Percentiles rank a stretch among this genome's conserved stretches.
Conservation (phyloP, 2,329 filamentous ascomycete genomes). For the Verticillium isaacii region DNA sequence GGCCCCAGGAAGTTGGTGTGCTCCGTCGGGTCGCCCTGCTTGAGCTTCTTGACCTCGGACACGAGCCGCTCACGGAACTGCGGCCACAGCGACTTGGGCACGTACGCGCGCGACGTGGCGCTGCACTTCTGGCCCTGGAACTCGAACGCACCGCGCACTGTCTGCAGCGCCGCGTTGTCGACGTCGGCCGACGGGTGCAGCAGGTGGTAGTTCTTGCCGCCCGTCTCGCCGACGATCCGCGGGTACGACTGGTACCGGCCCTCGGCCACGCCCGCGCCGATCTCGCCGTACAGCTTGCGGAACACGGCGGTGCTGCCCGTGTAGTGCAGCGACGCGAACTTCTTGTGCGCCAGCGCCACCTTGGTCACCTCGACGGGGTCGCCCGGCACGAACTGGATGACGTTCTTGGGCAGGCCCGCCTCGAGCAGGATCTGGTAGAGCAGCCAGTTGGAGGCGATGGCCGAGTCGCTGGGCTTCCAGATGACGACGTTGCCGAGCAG, state of each 20-base stretch:
- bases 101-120: conserved; percentile 75
- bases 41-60: conserved; percentile 64
- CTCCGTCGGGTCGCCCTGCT: conserved; percentile 63
- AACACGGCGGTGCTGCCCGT: conserved; percentile 92
- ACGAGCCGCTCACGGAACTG: conserved; percentile 64
- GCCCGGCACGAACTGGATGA: conserved; percentile 91
- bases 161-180: conserved; percentile 74
- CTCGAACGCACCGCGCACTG: conserved; percentile 82
- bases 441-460: conserved; percentile 87
- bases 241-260: conserved; percentile 82
- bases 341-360: conserved; percentile 66
- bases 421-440: conserved; percentile 87
- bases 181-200: conserved; percentile 74
- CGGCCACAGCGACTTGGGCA: conserved; percentile 70
- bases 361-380: conserved; percentile 81
- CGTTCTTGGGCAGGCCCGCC: conserved; percentile 81
- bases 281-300: conserved; percentile 81
- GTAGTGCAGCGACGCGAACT: conserved; percentile 91
- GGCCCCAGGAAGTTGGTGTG: conserved; percentile 81
- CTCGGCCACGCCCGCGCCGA: conserved; percentile 74
- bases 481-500: conserved; percentile 91
- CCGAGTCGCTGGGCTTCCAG: conserved; percentile 92
- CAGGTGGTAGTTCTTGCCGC: conserved; percentile 91
- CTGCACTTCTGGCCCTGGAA: conserved; percentile 92
- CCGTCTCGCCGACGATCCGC: conserved; percentile 84